Evolutionary conservation across 805 yeast species (phyloP), one percentile per base, ranked within the genome.

Genomic region (Kazachstania africana): DNA sequence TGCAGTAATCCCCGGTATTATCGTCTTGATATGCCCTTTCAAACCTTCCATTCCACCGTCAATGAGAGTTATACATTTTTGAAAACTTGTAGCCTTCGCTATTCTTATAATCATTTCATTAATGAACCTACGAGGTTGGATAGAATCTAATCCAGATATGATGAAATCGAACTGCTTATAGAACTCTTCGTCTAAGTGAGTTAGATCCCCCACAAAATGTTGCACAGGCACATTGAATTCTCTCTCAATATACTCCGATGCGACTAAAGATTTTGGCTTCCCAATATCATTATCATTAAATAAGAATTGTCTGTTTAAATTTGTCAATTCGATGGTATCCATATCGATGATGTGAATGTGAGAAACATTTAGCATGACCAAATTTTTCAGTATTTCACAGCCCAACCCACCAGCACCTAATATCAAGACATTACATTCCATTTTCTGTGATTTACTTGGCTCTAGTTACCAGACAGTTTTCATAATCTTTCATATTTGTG

Each of bases 41-140:
- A 88, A 78, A 0, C 96, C 96, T 50, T 88, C 97, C 0, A 95
- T 80, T 3, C 96, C 98, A 4, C 96, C 96, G 51, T 88, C 98
- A 12, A 91, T 73, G 49, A 88, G 53, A 0, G 85, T 84, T 27
- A 74, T 72, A 13, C 72, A 53, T 2, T 63, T 54, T 10, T 60
- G 64, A 10, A 67, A 67, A 30, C 62, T 60, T 2, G 70, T 65
- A 0, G 53, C 59, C 29, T 68, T 74, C 4, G 81, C 84, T 39
- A 87, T 45, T 8, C 72, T 63, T 2, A 81, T 72, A 17, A 88
- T 55, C 10, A 72, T 67, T 10, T 69, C 62, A 54, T 88, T 88
- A 39, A 88, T 78, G 88, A 94, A 87, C 29, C 96, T 59, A 23
- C 98, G 63, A 0, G 97, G 95, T 45, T 78, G 88, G 5, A 91